phyloP scores from a whole-genome alignment of 192 early-diverging fungal species.

The Mortierella hygrophila region DNA sequence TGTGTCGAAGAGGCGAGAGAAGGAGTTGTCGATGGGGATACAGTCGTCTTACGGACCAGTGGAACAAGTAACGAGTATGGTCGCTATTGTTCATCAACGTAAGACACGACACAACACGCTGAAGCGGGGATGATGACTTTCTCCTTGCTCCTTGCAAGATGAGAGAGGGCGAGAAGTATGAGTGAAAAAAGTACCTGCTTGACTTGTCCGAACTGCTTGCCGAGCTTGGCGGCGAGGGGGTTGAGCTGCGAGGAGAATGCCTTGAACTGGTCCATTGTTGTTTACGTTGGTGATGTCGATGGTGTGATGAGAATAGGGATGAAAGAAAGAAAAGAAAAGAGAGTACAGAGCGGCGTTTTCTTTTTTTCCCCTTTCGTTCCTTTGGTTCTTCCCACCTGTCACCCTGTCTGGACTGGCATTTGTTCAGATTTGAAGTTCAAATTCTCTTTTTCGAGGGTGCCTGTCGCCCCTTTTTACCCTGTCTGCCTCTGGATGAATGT shows the following conservation, averaged over 20 bases:
- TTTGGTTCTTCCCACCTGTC: slow-evolving; percentile 1
- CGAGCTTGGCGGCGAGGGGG: slow-evolving; percentile 65
- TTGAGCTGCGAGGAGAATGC: slow-evolving; percentile 63
- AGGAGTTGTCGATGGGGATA: neutral
- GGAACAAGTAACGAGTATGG: no score
- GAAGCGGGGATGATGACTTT: no score
- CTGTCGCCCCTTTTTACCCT: neutral
- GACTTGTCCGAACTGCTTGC: slow-evolving; percentile 67
- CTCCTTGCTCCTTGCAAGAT: no score
- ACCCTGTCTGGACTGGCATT: neutral
- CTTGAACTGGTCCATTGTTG: slow-evolving; percentile 62
- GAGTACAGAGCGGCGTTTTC: neutral
- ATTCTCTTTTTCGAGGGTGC: neutral
- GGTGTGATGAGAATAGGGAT: slow-evolving; percentile 6
- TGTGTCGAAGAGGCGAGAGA: neutral
- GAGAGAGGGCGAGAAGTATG: no score
- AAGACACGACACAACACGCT: no score
- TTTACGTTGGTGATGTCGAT: slow-evolving; percentile 8
- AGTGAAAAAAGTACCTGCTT: slow-evolving; percentile 57
- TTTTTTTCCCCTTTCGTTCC: slow-evolving; percentile 15
- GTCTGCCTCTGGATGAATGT: neutral
- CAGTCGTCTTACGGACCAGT: no score
- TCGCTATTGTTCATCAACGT: no score
- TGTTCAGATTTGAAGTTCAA: neutral
- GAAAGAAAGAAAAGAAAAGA: slow-evolving; percentile 10